Conservation (phyloP, 345 rosid species). For the Salix dunnii region DNA sequence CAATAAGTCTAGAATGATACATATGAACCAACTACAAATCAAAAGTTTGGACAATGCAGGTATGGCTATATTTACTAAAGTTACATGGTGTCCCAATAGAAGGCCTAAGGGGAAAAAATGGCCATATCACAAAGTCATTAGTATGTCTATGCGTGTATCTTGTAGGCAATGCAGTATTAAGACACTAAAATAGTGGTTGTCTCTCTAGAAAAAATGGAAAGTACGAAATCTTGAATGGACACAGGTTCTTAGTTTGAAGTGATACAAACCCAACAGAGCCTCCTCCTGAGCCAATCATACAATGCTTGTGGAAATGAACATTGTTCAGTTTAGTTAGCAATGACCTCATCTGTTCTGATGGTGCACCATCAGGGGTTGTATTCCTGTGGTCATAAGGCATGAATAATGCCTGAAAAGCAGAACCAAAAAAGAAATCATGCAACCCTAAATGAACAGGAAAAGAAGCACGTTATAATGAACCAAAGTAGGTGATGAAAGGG, state of each 20-base stretch:
- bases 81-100: background rate
- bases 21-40: background rate
- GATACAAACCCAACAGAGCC: slow-evolving; percentile 91
- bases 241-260: slow-evolving; percentile 1
- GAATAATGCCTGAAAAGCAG: slow-evolving; percentile 64
- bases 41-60: background rate
- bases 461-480: background rate
- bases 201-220: background rate
- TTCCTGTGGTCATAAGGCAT: slow-evolving; percentile 99
- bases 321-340: slow-evolving; percentile 72
- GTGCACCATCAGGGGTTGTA: slow-evolving; percentile 67
- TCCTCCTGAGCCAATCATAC: slow-evolving; percentile 93
- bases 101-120: background rate
- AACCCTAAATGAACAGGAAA: slow-evolving; percentile 7
- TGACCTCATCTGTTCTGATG: slow-evolving; percentile 53
- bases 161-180: background rate
- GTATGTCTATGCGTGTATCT: background rate
- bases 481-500: background rate
- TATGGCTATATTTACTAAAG: background rate
- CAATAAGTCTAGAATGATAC: background rate
- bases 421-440: slow-evolving; percentile 11
- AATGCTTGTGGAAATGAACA: slow-evolving; percentile 68
- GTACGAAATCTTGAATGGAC: background rate
- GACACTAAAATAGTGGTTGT: background rate
- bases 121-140: background rate